Evolutionary conservation across 2,329 filamentous ascomycete species (phyloP).

Genomic region (Ploettnerulaceae sp.): DNA sequence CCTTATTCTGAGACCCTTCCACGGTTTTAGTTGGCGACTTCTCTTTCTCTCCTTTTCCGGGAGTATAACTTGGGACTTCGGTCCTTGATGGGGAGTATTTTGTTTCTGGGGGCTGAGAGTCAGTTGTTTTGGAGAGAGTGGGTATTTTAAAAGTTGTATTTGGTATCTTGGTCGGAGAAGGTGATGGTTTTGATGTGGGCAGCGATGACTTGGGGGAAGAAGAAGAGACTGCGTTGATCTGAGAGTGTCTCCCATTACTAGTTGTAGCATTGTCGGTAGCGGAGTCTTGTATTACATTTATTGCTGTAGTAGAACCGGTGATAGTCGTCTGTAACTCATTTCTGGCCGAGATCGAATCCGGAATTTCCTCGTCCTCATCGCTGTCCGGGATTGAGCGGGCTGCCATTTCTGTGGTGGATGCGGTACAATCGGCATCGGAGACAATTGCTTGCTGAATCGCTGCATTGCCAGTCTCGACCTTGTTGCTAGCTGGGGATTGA

Average conservation of each 20-base stretch:
- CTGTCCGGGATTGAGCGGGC: slow-evolving; percentile 13
- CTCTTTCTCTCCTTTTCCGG: background rate
- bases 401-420: slow-evolving; percentile 3
- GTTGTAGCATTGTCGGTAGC: no score
- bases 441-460: background rate
- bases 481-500: no score
- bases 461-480: background rate
- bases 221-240: background rate
- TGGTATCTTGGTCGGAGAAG: background rate
- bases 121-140: background rate
- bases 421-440: background rate
- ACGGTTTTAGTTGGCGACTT: background rate
- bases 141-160: slow-evolving; percentile 8
- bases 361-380: slow-evolving; percentile 12
- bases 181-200: background rate
- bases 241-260: background rate
- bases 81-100: slow-evolving; percentile 2
- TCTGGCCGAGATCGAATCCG: background rate
- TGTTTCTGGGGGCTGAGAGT: background rate
- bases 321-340: background rate
- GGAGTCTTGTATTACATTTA: no score
- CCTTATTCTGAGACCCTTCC: slow-evolving; percentile 19
- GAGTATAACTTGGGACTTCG: background rate
- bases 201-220: background rate
- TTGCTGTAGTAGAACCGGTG: background rate